Base-by-base conservation (phyloP, 805 yeast genomes). In the Cyberlindnera japonica region DNA sequence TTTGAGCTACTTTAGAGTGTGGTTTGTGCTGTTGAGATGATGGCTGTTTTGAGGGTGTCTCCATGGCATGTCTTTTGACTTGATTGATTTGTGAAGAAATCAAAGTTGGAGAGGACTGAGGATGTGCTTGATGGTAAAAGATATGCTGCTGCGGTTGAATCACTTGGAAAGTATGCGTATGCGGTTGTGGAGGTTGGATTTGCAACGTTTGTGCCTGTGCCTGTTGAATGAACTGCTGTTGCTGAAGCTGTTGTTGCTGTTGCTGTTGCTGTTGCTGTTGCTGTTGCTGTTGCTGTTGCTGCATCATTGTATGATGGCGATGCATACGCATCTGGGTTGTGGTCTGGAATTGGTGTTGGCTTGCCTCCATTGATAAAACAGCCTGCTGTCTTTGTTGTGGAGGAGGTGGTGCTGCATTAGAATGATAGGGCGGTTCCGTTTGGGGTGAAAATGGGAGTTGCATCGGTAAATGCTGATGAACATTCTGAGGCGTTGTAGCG, bases 1-100 rank as follows among this genome's bases (percentile, higher is more conserved):
- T 25, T 18, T 27, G 30, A 15, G 30, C n/a, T n/a, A n/a, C n/a
- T n/a, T 15, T 15, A 25, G 14, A 15, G 28, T 6, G 7, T 10
- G 12, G 30, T 15, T 27, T n/a, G 18, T 18, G 11, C 18, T 64
- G 69, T 28, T 60, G 62, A 6, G 51, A 60, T 18, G 67, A 51
- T 35, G 38, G 42, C 24, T 45, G 34, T 34, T 35, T 46, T 28
- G 25, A 37, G 32, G 33, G 41, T 23, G 19, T 25, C 33, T 30
- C 35, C 35, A 32, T 32, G n/a, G n/a, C n/a, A n/a, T n/a, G n/a
- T n/a, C n/a, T n/a, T n/a, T n/a, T n/a, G n/a, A n/a, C n/a, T n/a
- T n/a, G n/a, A 6, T n/a, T n/a, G 18, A 13, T 14, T 14, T 31
- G 34, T 19, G 34, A 14, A 9, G 34, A n/a, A 6, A 31, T 20